A percentile compares a stretch with the other conserved stretches of the same genome.
Evolutionary conservation across 441 rosid species (phyloP).

Genomic region (Brassica balearica): DNA sequence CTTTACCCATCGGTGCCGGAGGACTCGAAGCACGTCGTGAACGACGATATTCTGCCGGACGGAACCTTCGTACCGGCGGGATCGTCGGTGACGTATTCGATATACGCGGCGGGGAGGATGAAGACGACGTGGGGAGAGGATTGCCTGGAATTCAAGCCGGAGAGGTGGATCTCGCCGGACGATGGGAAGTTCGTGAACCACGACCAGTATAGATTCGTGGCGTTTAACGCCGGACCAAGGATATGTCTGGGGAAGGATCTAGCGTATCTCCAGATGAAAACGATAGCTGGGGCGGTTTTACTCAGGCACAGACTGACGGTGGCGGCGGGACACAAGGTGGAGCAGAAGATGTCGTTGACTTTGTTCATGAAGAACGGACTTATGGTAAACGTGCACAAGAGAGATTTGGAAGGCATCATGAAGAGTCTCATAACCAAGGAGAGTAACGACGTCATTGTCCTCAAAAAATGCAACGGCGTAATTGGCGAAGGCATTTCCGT

Average conservation of each 20-base stretch:
- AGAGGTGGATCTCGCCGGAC: conserved; percentile 79
- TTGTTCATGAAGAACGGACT: conserved; percentile 90
- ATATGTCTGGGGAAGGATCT: conserved; percentile 79
- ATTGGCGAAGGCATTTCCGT: conserved; percentile 10
- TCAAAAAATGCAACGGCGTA: conserved; percentile 44
- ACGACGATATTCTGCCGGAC: conserved; percentile 82
- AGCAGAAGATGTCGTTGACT: conserved; percentile 94
- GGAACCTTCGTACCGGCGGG: conserved; percentile 92
- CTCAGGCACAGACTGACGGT: conserved; percentile 69
- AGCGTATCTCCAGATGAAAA: conserved; percentile 90
- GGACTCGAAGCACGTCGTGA: conserved; percentile 84
- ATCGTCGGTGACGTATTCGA: conserved; percentile 85
- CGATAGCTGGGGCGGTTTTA: conserved; percentile 76
- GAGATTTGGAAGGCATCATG: conserved; percentile 55
- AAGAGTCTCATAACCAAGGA: conserved; percentile 36
- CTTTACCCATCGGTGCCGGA: conserved; percentile 39
- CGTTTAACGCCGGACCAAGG: conserved; percentile 91
- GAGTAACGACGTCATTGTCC: conserved; percentile 14
- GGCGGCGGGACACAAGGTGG: conserved; percentile 72
- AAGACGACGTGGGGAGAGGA: conserved; percentile 84
- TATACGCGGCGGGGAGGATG: conserved; percentile 87
- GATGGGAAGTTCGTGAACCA: conserved; percentile 57
- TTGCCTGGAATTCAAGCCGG: conserved; percentile 76
- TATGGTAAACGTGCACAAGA: conserved; percentile 57
- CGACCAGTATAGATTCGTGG: conserved; percentile 74